phyloP scores from a whole-genome alignment of 805 yeast species.

The Lipomyces sp. region DNA sequence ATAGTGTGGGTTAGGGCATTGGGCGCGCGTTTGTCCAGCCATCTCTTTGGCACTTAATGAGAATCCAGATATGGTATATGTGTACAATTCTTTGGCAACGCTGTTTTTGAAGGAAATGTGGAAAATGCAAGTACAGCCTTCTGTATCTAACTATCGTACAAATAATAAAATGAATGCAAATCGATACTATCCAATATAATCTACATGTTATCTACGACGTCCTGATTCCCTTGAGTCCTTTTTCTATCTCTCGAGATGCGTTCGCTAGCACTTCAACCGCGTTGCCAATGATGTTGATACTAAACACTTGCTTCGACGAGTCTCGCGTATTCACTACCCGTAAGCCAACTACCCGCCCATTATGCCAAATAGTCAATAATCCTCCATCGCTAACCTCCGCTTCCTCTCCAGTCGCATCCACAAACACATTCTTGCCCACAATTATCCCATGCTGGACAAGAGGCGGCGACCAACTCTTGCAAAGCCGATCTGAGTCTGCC shows the following conservation, averaged over 20 bases:
- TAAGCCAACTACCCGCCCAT: conserved; percentile 68
- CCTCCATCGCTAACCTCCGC: conserved; percentile 89
- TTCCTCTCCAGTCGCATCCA: conserved; percentile 90
- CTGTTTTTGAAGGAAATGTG: background rate
- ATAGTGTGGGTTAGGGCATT: no score
- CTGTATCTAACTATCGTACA: background rate
- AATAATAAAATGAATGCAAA: background rate
- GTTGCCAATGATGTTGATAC: conserved; percentile 4
- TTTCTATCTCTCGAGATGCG: conserved; percentile 25
- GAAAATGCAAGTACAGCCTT: background rate
- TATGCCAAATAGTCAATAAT: conserved; percentile 69
- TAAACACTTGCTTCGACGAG: conserved; percentile 27
- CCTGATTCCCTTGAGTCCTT: conserved; percentile 15
- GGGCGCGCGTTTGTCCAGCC: no score
- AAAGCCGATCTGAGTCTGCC: conserved; percentile 60
- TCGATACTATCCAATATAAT: background rate
- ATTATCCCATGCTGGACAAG: conserved; percentile 75
- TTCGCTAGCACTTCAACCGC: conserved; percentile 21
- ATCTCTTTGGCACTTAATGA: no score
- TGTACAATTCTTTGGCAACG: background rate
- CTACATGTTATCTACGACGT: background rate
- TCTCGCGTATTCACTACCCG: conserved; percentile 25
- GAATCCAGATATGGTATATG: no score
- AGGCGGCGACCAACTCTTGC: conserved; percentile 65
- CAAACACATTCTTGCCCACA: conserved; percentile 67